Percentiles rank a stretch among this genome's conserved stretches.
phyloP scores from a whole-genome alignment of 2,329 filamentous ascomycete species.

The Colletotrichum godetiae region DNA sequence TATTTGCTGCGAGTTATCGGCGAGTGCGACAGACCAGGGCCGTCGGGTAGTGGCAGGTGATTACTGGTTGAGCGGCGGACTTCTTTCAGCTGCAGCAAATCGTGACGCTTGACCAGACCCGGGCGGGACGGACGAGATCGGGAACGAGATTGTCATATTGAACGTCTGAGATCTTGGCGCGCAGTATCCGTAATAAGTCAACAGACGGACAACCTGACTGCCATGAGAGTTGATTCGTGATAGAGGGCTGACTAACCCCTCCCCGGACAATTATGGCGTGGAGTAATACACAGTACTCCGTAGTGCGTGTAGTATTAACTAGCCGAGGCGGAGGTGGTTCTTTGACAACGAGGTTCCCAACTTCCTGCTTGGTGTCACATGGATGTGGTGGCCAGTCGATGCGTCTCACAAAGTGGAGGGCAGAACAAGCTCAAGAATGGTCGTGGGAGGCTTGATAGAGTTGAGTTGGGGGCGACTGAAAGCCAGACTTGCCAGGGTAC shows the following conservation, averaged over 20 bases:
- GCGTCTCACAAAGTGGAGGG: background rate
- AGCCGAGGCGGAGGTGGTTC: background rate
- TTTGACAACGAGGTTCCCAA: background rate
- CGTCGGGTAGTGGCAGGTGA: slow-evolving; percentile 11
- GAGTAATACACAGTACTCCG: background rate
- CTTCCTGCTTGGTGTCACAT: background rate
- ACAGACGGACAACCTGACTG: background rate
- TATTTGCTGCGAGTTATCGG: slow-evolving; percentile 34
- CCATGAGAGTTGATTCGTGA: background rate
- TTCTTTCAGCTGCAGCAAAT: slow-evolving; percentile 17
- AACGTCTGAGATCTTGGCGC: slow-evolving; percentile 18
- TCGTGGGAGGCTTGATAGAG: background rate
- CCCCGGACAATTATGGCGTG: background rate
- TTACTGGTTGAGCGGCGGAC: background rate
- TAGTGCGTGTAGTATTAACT: too few species aligned
- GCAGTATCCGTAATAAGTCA: background rate
- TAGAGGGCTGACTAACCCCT: background rate
- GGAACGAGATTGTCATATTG: background rate
- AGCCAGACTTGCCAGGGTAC: slow-evolving; percentile 13
- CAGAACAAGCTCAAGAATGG: background rate
- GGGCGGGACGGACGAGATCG: slow-evolving; percentile 5
- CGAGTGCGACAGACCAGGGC: slow-evolving; percentile 30
- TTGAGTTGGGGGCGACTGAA: background rate
- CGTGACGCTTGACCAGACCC: slow-evolving; percentile 23
- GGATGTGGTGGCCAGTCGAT: background rate